These are phyloP conservation scores for Aechmea fasciata DNA, from an alignment of 176 grass and related monocot genomes.

Conservation along the genomic window DNA sequence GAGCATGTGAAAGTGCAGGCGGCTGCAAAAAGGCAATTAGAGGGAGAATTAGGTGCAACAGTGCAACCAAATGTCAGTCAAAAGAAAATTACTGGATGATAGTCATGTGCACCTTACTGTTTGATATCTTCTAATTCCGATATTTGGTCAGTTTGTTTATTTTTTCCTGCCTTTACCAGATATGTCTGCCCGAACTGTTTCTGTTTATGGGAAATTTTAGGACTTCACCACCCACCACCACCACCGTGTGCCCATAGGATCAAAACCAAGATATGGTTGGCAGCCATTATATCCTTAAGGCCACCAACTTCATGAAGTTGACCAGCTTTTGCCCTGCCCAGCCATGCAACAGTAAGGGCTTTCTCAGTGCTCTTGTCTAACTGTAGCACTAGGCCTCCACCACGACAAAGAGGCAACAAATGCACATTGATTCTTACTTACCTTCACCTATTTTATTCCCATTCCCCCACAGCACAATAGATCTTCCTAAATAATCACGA, in stretches of 20 bases:
- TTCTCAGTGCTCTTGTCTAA: background rate
- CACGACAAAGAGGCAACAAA: background rate
- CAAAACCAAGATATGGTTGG: slow-evolving; percentile 32
- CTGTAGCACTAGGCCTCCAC: background rate
- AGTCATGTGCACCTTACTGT: slow-evolving; percentile 27
- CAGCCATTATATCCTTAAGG: background rate
- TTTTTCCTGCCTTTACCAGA: slow-evolving; percentile 9
- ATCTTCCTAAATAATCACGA: background rate
- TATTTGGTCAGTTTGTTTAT: slow-evolving; percentile 26
- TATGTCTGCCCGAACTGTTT: slow-evolving; percentile 11
- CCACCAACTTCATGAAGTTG: background rate
- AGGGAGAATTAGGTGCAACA: slow-evolving; percentile 31
- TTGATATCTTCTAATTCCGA: slow-evolving; percentile 36
- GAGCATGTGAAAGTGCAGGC: slow-evolving; percentile 24
- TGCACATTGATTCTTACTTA: background rate
- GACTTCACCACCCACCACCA: slow-evolving; percentile 30
- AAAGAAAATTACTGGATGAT: slow-evolving; percentile 23
- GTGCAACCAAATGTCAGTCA: slow-evolving; percentile 25
- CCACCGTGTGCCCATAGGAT: background rate
- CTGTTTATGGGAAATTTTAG: slow-evolving; percentile 25
- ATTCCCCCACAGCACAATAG: background rate
- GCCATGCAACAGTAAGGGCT: background rate
- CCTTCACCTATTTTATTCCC: background rate
- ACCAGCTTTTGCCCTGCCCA: background rate
- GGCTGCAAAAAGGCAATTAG: slow-evolving; percentile 27